Percentiles rank a stretch among this genome's conserved stretches.
Evolutionary conservation across 1,139 yeast species (phyloP).

Genomic region (Geotrichum carabidarum): DNA sequence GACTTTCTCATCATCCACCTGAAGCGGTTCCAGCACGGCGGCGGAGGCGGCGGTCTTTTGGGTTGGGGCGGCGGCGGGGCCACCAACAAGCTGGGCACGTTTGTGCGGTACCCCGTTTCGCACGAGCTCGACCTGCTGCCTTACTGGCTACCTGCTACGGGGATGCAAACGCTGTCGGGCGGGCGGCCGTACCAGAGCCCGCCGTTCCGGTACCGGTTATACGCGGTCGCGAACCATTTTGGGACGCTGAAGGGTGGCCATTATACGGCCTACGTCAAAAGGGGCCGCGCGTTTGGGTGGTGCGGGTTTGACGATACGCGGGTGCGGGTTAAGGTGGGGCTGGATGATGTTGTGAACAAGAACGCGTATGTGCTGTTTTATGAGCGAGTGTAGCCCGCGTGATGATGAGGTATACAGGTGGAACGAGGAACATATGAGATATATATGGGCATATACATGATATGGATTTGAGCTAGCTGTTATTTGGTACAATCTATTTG

Average conservation of each 20-base stretch:
- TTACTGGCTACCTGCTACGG: conserved; percentile 42
- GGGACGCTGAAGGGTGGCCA: conserved; percentile 87
- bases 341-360: conserved; percentile 46
- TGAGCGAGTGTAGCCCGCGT: conserved; percentile 23
- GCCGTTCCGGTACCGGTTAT: conserved; percentile 73
- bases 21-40: conserved; percentile 61
- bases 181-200: conserved; percentile 42
- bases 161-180: conserved; percentile 32
- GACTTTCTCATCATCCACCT: conserved; percentile 66
- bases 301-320: conserved; percentile 71
- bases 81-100: conserved; percentile 57
- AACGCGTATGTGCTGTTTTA: conserved; percentile 77
- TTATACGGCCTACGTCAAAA: conserved; percentile 78
- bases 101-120: conserved; percentile 53
- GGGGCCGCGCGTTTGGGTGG: conserved; percentile 59
- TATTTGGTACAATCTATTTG: too few species aligned
- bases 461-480: too few species aligned
- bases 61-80: conserved; percentile 32
- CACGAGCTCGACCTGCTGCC: conserved; percentile 65
- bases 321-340: conserved; percentile 44
- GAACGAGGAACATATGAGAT: too few species aligned
- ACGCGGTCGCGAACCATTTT: conserved; percentile 83
- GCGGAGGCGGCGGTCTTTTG: conserved; percentile 22
- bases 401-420: not conserved
- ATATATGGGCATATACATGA: too few species aligned